phyloP scores from a whole-genome alignment of 2,329 filamentous ascomycete genomes.

The Dactylellina parvicollis region DNA sequence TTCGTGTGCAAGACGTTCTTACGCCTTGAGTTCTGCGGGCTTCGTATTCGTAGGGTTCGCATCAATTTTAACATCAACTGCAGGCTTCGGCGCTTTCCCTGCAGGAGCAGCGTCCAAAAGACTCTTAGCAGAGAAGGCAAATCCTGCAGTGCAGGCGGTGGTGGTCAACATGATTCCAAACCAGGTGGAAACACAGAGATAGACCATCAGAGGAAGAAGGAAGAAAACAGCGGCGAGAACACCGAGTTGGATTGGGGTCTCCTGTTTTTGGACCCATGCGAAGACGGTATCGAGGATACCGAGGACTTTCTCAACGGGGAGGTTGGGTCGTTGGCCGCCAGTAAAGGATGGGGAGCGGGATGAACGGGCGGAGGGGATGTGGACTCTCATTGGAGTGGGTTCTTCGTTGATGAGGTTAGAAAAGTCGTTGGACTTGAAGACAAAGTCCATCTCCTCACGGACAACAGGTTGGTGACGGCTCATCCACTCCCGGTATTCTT shows the following conservation, averaged over 20 bases:
- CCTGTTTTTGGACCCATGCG: constrained; percentile 42
- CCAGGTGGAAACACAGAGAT: constrained; percentile 43
- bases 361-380: constrained; percentile 35
- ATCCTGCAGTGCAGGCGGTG: constrained; percentile 36
- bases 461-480: constrained; percentile 42
- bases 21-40: constrained; percentile 32
- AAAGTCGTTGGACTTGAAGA: constrained; percentile 48
- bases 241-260: constrained; percentile 43
- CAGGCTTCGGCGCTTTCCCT: constrained; percentile 2
- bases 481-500: constrained; percentile 49
- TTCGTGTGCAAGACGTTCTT: constrained; percentile 5
- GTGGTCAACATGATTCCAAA: constrained; percentile 47
- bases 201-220: constrained; percentile 40
- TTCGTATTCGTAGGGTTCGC: constrained; percentile 23
- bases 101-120: constrained; percentile 15
- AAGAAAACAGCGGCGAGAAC: constrained; percentile 45
- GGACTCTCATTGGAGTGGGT: constrained; percentile 37
- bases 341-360: constrained; percentile 43
- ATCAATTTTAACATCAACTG: constrained; percentile 12
- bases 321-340: constrained; percentile 12
- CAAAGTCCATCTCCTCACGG: constrained; percentile 52
- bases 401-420: constrained; percentile 37
- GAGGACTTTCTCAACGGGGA: constrained; percentile 31
- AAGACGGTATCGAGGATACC: constrained; percentile 33
- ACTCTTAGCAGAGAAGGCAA: constrained; percentile 39